phyloP scores from a whole-genome alignment of 2,329 filamentous ascomycete genomes.

The Penicillium sp. region DNA sequence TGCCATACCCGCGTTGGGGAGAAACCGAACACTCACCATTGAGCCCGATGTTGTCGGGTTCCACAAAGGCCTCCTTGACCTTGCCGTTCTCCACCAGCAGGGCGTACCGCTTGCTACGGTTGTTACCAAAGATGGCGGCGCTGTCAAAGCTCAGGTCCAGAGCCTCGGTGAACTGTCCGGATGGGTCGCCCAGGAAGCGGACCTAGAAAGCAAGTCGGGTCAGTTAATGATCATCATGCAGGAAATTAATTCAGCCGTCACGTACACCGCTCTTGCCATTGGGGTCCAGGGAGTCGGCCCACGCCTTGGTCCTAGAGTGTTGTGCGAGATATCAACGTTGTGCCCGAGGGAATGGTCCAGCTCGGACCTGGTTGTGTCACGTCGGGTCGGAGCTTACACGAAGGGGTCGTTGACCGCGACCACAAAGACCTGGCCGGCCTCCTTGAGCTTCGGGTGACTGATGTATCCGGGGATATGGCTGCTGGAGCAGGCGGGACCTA shows the following conservation, averaged over 20 bases:
- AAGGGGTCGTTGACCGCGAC: conserved; percentile 93
- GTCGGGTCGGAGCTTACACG: conserved; percentile 60
- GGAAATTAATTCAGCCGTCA: conserved; percentile 28
- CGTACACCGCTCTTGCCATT: conserved; percentile 70
- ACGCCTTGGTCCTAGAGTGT: conserved; percentile 75
- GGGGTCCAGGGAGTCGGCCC: conserved; percentile 75
- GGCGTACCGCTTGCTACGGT: conserved; percentile 83
- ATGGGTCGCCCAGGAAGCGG: conserved; percentile 82
- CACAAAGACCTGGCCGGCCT: conserved; percentile 81
- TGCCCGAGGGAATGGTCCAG: conserved; percentile 1
- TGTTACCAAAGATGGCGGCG: conserved; percentile 73
- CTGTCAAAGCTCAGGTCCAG: conserved; percentile 81
- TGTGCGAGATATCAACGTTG: conserved; percentile 8
- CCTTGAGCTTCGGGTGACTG: conserved; percentile 70
- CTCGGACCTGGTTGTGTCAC: not conserved
- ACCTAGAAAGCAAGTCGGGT: conserved; percentile 54
- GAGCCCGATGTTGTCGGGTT: conserved; percentile 83
- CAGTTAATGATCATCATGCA: not conserved
- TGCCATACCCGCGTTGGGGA: conserved; percentile 2
- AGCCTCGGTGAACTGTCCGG: conserved; percentile 74
- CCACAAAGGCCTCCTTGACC: conserved; percentile 75
- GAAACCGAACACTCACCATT: conserved; percentile 56
- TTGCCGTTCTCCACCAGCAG: conserved; percentile 80
- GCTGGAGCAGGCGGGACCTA: conserved; percentile 61
- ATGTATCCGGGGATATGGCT: conserved; percentile 84